Percentiles rank a stretch among this genome's conserved stretches.
Evolutionary conservation across 139 green algal species (phyloP).

Genomic region (Eudorina sp.): DNA sequence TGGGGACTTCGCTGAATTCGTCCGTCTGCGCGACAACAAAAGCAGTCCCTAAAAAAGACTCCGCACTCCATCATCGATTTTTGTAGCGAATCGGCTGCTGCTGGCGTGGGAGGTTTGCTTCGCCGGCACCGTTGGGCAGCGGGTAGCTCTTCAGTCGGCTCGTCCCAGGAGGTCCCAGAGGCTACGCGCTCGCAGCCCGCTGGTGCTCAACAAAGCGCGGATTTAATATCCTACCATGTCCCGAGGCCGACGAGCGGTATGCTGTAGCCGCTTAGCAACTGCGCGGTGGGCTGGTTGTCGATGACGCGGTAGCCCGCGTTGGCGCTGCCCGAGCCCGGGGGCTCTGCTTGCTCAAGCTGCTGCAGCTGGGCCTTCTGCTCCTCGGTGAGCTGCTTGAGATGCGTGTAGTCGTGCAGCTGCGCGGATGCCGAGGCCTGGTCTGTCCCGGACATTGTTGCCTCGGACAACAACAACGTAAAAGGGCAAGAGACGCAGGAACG

Average conservation of each 20-base stretch:
- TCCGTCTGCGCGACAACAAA: too few species aligned
- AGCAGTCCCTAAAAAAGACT: too few species aligned
- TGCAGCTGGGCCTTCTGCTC: slow-evolving; percentile 46
- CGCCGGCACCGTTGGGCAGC: too few species aligned
- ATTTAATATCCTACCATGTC: slow-evolving; percentile 71
- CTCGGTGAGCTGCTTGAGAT: slow-evolving; percentile 21
- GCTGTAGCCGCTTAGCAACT: slow-evolving; percentile 59
- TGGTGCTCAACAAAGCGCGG: too few species aligned
- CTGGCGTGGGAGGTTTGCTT: too few species aligned
- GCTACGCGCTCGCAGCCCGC: too few species aligned
- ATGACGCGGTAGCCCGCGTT: slow-evolving; percentile 19
- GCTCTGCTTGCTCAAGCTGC: not conserved
- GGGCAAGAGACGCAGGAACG: too few species aligned
- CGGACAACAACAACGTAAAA: too few species aligned
- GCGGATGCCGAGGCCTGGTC: not conserved
- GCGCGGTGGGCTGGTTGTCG: slow-evolving; percentile 30
- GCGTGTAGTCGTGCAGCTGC: slow-evolving; percentile 41
- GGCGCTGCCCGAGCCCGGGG: not conserved
- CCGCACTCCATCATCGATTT: too few species aligned
- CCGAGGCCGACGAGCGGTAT: slow-evolving; percentile 78
- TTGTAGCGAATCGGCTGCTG: too few species aligned
- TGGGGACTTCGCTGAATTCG: too few species aligned
- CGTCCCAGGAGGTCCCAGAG: not conserved
- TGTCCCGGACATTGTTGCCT: slow-evolving; percentile 2
- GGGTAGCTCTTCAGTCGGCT: not conserved